These are phyloP conservation scores for Neophaeococcomyces aloes DNA, from an alignment of 2,329 filamentous ascomycete species.

Conservation along the genomic window DNA sequence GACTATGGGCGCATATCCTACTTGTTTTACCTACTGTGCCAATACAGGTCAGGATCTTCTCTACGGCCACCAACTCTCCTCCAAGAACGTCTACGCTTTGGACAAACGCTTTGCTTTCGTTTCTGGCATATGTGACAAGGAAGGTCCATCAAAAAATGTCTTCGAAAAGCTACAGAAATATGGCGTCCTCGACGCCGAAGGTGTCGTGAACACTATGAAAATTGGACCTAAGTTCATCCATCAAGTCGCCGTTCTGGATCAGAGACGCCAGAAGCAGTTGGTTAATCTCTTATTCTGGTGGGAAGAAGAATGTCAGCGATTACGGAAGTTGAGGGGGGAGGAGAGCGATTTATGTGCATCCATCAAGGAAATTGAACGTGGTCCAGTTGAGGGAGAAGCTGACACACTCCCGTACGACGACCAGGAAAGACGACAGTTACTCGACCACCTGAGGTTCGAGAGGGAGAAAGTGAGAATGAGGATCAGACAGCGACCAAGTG, in stretches of 20 bases:
- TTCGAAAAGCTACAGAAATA: conserved; percentile 11
- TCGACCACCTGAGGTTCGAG: conserved; percentile 17
- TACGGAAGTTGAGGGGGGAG: conserved; percentile 15
- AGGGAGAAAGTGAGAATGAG: conserved; percentile 18
- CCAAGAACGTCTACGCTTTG: conserved; percentile 10
- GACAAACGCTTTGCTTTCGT: conserved; percentile 17
- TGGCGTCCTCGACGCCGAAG: conserved; percentile 9
- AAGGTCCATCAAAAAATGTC: conserved; percentile 9
- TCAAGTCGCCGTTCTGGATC: conserved; percentile 13
- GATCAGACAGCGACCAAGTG: conserved; percentile 14
- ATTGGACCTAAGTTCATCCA: conserved; percentile 15
- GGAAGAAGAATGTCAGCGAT: conserved; percentile 18
- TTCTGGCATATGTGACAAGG: conserved; percentile 13
- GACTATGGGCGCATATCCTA: conserved; percentile 12
- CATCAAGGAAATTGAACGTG: conserved; percentile 2
- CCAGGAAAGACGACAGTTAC: neutral
- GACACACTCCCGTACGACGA: neutral
- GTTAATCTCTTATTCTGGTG: conserved; percentile 18
- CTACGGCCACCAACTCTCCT: conserved; percentile 17
- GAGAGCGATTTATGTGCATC: neutral
- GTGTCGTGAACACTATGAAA: conserved; percentile 14
- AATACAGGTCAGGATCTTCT: conserved; percentile 12
- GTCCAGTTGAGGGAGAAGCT: conserved; percentile 8
- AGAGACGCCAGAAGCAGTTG: conserved; percentile 12
- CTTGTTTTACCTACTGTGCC: neutral